Conservation (phyloP, 306 rosid genomes). For the Pyrus bretschneideri region DNA sequence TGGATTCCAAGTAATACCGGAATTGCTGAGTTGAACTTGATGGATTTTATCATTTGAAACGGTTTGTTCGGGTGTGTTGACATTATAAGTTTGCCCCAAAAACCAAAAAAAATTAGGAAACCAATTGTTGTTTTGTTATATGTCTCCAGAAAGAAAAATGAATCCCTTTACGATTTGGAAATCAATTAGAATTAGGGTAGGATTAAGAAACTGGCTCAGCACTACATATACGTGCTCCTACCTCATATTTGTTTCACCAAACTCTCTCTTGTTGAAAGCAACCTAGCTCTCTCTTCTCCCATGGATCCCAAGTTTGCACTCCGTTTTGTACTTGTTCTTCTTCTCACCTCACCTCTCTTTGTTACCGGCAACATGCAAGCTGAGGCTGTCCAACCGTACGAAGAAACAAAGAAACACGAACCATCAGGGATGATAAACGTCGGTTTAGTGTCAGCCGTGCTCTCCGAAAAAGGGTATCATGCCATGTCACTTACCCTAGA, state of each 20-base stretch:
- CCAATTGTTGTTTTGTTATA: background rate
- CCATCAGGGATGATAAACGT: background rate
- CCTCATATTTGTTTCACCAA: background rate
- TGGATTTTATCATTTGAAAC: background rate
- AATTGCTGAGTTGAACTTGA: too few species aligned
- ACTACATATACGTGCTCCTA: background rate
- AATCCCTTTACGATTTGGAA: background rate
- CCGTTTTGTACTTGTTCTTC: background rate
- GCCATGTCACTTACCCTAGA: background rate
- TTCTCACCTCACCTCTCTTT: background rate
- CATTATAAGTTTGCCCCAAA: background rate
- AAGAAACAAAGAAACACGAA: background rate
- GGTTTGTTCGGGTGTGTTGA: background rate
- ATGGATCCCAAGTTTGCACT: background rate
- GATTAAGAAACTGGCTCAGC: background rate
- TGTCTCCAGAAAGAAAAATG: background rate
- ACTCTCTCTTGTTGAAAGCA: background rate
- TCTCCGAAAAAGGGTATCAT: background rate
- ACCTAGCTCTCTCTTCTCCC: background rate
- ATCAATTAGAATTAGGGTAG: background rate
- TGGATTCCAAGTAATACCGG: background rate
- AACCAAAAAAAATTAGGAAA: too few species aligned
- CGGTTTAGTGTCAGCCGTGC: background rate
- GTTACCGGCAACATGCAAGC: background rate
- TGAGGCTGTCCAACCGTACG: background rate